Conservation (phyloP, 139 green algal species). For the Coelastrella sp. region DNA sequence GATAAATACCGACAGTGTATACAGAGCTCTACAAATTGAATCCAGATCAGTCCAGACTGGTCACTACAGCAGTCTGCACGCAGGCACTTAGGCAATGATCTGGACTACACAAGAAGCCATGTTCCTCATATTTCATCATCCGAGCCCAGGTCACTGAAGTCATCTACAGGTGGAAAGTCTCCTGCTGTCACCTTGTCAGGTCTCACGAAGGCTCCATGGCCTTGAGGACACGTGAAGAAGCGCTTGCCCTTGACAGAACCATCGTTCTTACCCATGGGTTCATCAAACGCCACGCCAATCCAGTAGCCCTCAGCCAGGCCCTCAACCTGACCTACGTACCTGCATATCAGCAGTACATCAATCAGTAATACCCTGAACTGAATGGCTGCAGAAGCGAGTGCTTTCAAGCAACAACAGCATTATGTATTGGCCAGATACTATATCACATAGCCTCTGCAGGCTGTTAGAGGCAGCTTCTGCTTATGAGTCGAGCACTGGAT, state of each 20-base stretch:
- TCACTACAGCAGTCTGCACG: too few relatives aligned
- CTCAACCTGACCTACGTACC: constrained; percentile 80
- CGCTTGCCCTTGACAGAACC: constrained; percentile 84
- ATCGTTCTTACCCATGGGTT: constrained; percentile 98
- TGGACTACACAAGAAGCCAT: too few relatives aligned
- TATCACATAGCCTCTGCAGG: too few relatives aligned
- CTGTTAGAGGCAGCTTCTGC: too few relatives aligned
- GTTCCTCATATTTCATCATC: constrained; percentile 90
- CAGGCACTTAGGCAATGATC: too few relatives aligned
- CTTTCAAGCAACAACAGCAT: background rate
- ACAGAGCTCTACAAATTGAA: too few relatives aligned
- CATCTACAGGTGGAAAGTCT: constrained; percentile 89
- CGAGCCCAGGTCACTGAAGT: constrained; percentile 72
- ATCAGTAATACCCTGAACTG: too few relatives aligned
- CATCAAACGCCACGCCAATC: constrained; percentile 96
- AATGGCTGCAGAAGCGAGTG: background rate
- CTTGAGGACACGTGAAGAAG: constrained; percentile 80
- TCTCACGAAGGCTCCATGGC: constrained; percentile 88
- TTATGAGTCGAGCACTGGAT: too few relatives aligned
- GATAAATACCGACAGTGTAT: too few relatives aligned
- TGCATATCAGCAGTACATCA: too few relatives aligned
- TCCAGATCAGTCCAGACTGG: too few relatives aligned
- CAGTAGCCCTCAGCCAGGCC: constrained; percentile 86
- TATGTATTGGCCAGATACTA: too few relatives aligned
- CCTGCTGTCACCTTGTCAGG: constrained; percentile 84